phyloP scores from a whole-genome alignment of 345 rosid genomes.

The Eucalyptus regnans region DNA sequence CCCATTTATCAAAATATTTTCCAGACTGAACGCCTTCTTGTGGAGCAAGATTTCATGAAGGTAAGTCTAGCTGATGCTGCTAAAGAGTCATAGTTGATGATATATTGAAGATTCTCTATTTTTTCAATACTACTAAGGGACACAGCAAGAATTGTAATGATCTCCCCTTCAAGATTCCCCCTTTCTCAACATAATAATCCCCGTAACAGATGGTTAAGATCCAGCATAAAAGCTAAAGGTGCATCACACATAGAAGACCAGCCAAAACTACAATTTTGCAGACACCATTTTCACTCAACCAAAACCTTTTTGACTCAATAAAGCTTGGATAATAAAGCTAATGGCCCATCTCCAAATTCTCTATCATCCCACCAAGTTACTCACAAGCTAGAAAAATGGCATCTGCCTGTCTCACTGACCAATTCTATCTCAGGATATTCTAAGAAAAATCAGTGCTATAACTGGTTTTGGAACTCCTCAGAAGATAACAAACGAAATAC shows the following conservation, averaged over 20 bases:
- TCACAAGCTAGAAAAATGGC: neutral
- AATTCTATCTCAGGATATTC: neutral
- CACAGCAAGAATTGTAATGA: neutral
- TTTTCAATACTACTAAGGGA: neutral
- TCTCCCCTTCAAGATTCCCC: neutral
- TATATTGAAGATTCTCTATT: neutral
- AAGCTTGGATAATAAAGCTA: neutral
- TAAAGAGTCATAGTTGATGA: neutral
- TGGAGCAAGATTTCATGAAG: neutral
- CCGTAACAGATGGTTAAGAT: neutral
- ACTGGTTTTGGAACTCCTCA: neutral
- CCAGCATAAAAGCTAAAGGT: neutral
- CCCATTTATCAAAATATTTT: neutral
- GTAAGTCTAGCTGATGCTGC: neutral
- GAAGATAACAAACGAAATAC: neutral
- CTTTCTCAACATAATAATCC: neutral
- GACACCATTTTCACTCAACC: neutral
- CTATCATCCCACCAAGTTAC: neutral
- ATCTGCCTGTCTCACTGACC: neutral
- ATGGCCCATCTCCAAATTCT: neutral
- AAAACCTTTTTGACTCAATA: neutral
- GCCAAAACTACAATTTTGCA: neutral
- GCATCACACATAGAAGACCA: neutral
- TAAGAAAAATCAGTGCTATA: neutral
- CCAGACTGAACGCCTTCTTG: neutral